Percentiles rank a stretch among this genome's conserved stretches.
These are phyloP conservation scores for Balamuthia mandrillaris DNA, from an alignment of 208 protist species.

Conservation along the genomic window DNA sequence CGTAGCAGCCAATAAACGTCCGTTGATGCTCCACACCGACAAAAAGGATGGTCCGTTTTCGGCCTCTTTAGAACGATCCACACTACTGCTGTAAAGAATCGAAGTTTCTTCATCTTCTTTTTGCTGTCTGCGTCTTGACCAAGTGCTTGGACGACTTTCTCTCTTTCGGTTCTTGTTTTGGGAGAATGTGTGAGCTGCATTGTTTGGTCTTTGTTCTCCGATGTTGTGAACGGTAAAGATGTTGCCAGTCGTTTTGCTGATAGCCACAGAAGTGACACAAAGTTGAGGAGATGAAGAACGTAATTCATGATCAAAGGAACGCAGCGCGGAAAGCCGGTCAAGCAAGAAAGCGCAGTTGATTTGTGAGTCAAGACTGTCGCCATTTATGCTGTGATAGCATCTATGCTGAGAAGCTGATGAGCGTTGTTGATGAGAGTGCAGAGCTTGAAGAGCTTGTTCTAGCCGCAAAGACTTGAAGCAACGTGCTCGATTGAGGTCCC, in stretches of 20 bases:
- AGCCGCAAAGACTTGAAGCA: slow-evolving; percentile 51
- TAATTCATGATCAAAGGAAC: no score
- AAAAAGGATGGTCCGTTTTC: neutral
- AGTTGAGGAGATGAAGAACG: no score
- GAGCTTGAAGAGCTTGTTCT: no score
- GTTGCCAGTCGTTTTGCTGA: slow-evolving; percentile 18
- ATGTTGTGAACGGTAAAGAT: neutral
- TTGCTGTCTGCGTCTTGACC: no score
- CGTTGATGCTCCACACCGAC: slow-evolving; percentile 25
- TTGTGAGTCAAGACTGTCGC: no score
- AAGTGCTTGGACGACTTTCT: neutral
- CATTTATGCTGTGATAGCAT: no score
- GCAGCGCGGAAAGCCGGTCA: no score
- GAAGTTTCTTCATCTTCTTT: neutral
- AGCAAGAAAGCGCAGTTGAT: no score
- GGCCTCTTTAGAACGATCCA: neutral
- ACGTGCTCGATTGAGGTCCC: slow-evolving; percentile 60
- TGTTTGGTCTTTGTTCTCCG: neutral
- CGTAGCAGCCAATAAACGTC: neutral
- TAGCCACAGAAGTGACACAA: neutral
- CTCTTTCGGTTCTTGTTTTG: no score
- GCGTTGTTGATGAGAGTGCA: no score
- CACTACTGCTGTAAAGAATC: neutral
- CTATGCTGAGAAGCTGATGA: no score
- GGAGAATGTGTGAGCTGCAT: neutral